Evolutionary conservation across 129 eudicot genomes (phyloP).

Genomic region (Pittosporum tobira): DNA sequence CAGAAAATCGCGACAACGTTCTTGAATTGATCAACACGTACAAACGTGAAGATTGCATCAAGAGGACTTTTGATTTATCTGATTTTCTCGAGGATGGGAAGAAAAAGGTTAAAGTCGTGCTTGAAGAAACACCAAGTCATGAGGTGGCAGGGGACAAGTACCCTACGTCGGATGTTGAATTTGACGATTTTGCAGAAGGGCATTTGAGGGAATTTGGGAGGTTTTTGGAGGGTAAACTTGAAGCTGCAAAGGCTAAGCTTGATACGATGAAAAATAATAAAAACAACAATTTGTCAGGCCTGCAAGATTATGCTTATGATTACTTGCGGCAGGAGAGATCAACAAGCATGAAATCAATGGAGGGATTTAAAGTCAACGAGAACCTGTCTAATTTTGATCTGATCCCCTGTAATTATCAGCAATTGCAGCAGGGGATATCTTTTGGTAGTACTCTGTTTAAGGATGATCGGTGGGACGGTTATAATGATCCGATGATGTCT

Average conservation of each 20-base stretch:
- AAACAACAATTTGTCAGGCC: too few species aligned
- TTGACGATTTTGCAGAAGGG: background rate
- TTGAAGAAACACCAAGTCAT: slow-evolving; percentile 2
- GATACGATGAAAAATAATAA: slow-evolving; percentile 1
- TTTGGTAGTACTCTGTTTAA: too few species aligned
- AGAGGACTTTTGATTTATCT: background rate
- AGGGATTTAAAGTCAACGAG: too few species aligned
- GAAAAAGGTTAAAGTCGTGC: slow-evolving; percentile 1
- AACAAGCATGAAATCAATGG: too few species aligned
- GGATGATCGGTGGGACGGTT: too few species aligned
- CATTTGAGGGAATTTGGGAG: slow-evolving; percentile 4
- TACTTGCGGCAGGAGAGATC: too few species aligned
- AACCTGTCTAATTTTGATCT: too few species aligned
- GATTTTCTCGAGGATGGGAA: slow-evolving; percentile 12
- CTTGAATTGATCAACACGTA: slow-evolving; percentile 1
- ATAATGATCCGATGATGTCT: background rate
- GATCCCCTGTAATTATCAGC: too few species aligned
- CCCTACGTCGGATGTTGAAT: slow-evolving; percentile 3
- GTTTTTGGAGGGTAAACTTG: slow-evolving; percentile 10
- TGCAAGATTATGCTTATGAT: too few species aligned
- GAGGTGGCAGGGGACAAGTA: too few species aligned
- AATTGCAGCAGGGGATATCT: too few species aligned
- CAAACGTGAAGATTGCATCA: slow-evolving; percentile 5
- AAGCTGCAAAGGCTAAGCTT: slow-evolving; percentile 4
- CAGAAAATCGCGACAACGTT: background rate